These are phyloP conservation scores for Umbelopsis isabellina DNA, from an alignment of 192 early-diverging fungal species.

Conservation along the genomic window DNA sequence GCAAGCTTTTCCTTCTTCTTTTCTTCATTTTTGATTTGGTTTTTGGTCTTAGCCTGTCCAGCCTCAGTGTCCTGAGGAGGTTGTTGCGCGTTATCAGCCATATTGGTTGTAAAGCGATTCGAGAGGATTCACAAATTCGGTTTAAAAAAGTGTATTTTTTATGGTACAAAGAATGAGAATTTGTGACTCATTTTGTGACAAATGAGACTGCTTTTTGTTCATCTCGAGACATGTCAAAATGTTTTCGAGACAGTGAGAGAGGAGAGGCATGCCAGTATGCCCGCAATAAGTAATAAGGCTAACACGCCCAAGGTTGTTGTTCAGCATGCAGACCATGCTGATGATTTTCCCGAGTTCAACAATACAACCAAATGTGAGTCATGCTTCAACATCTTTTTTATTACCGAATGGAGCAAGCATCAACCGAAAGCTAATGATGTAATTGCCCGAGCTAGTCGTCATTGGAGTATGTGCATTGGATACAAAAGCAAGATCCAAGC, in stretches of 20 bases:
- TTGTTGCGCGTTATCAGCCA: conserved; percentile 18
- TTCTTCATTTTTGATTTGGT: conserved; percentile 89
- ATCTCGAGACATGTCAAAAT: neutral
- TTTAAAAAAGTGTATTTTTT: neutral
- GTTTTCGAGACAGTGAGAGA: neutral
- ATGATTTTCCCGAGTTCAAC: neutral
- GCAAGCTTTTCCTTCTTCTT: conserved; percentile 90
- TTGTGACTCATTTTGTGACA: conserved; percentile 17
- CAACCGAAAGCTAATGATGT: neutral
- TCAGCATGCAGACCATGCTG: neutral
- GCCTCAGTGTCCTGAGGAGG: conserved; percentile 6
- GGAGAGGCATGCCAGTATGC: conserved; percentile 8
- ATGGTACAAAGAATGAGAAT: neutral
- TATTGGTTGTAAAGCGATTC: neutral
- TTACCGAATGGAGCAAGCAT: too few relatives aligned
- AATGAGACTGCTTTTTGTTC: neutral
- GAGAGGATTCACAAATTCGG: neutral
- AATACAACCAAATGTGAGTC: neutral
- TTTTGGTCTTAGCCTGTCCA: conserved; percentile 63
- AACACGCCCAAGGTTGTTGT: neutral
- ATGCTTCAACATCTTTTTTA: neutral
- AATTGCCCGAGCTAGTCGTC: conserved; percentile 44
- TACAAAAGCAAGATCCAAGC: conserved; percentile 92
- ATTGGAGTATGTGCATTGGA: conserved; percentile 93
- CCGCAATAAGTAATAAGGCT: too few relatives aligned